A percentile compares a stretch with the other conserved stretches of the same genome.
These are phyloP conservation scores for Candida insectalens DNA, from an alignment of 805 yeast species.

Conservation along the genomic window DNA sequence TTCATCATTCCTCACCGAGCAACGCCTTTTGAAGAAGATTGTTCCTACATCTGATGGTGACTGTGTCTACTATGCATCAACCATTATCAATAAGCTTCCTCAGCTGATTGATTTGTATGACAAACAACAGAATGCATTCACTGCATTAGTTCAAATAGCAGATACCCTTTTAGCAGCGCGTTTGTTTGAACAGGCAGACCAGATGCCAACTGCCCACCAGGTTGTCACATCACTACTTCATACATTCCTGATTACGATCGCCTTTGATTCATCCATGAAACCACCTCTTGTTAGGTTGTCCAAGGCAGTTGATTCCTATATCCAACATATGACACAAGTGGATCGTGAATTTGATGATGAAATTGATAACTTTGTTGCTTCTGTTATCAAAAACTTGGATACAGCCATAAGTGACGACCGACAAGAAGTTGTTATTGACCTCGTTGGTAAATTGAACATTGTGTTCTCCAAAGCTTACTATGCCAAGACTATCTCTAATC, in stretches of 20 bases:
- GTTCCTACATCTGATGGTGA: conserved; percentile 4
- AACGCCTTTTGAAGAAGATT: neutral
- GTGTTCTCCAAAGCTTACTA: too few relatives aligned
- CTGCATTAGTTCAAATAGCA: conserved; percentile 9
- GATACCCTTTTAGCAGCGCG: neutral
- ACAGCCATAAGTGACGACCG: neutral
- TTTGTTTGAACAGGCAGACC: conserved; percentile 11
- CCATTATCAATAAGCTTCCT: conserved; percentile 7
- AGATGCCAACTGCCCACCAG: conserved; percentile 1
- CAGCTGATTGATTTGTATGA: conserved; percentile 13
- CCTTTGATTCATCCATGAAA: too few relatives aligned
- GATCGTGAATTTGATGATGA: conserved; percentile 6
- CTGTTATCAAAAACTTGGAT: conserved; percentile 2
- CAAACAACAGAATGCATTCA: conserved; percentile 5
- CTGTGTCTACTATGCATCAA: conserved; percentile 9
- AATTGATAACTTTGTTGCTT: conserved; percentile 6
- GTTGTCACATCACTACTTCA: neutral
- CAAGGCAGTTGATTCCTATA: too few relatives aligned
- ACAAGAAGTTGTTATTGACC: conserved; percentile 1
- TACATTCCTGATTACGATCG: too few relatives aligned
- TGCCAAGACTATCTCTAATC: too few relatives aligned
- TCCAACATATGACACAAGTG: neutral
- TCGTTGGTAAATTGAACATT: conserved; percentile 1
- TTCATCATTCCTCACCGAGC: too few relatives aligned
- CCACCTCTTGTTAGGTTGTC: too few relatives aligned